Evolutionary conservation across 2,329 filamentous ascomycete species (phyloP).

Genomic region (Pseudopyrenochaeta lycopersici): DNA sequence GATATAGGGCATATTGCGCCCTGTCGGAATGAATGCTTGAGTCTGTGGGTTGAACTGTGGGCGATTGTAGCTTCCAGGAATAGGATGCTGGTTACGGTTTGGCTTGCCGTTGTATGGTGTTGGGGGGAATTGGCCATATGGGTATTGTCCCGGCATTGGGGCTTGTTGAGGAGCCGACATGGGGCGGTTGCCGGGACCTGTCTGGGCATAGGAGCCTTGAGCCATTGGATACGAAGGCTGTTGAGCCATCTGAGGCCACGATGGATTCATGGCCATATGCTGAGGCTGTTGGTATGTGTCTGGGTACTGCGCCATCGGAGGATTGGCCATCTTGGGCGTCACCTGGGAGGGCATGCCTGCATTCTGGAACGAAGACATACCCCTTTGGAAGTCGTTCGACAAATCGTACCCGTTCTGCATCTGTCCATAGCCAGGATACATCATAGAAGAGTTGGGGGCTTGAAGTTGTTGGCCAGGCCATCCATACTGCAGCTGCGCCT

Average conservation of each 20-base stretch:
- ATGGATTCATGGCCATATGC: conserved; percentile 38
- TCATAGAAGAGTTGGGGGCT: conserved; percentile 30
- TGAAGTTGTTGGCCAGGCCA: conserved; percentile 47
- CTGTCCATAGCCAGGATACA: conserved; percentile 38
- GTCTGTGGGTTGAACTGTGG: conserved; percentile 94
- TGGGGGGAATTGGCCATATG: conserved; percentile 79
- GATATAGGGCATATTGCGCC: conserved; percentile 50
- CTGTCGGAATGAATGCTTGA: conserved; percentile 83
- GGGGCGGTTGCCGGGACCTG: conserved; percentile 40
- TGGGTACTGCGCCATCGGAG: conserved; percentile 44
- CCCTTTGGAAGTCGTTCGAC: conserved; percentile 55
- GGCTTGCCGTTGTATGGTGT: conserved; percentile 66
- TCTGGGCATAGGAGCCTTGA: conserved; percentile 36
- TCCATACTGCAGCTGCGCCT: conserved; percentile 46
- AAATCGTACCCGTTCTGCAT: conserved; percentile 54
- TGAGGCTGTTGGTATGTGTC: conserved; percentile 43
- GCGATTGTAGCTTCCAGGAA: conserved; percentile 84
- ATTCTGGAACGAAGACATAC: conserved; percentile 56
- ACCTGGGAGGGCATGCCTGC: conserved; percentile 43
- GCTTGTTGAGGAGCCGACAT: conserved; percentile 48
- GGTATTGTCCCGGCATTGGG: conserved; percentile 64
- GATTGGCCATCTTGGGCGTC: conserved; percentile 50
- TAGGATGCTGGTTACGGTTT: conserved; percentile 80
- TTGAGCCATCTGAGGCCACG: conserved; percentile 44
- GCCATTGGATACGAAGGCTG: conserved; percentile 38